Evolutionary conservation across 1,284 basidiomycete genomes (phyloP).

Genomic region (Leccinum pachyderme): DNA sequence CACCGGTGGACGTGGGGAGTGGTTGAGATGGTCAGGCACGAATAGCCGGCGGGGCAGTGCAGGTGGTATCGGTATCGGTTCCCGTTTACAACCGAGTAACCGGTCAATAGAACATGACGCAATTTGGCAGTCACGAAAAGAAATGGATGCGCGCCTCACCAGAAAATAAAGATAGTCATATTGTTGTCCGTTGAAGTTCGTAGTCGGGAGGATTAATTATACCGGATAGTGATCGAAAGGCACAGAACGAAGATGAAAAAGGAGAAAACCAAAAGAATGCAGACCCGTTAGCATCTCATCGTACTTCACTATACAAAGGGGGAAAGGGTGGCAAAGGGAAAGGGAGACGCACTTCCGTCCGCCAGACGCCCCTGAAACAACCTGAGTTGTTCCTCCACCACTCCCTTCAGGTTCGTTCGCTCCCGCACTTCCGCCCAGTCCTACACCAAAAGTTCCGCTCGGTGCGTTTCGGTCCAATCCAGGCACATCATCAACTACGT

Average conservation of each 20-base stretch:
- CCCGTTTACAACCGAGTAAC: constrained; percentile 10
- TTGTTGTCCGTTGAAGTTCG: constrained; percentile 3
- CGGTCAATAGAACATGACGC: neutral
- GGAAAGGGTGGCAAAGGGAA: neutral
- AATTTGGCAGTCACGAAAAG: neutral
- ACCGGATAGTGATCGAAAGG: neutral
- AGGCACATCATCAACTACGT: constrained; percentile 24
- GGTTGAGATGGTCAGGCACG: constrained; percentile 3
- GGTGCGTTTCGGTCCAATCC: constrained; percentile 7
- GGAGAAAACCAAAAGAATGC: neutral
- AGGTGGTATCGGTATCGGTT: constrained; percentile 11
- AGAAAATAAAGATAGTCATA: neutral
- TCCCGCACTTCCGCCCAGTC: neutral
- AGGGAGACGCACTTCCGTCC: constrained; percentile 27
- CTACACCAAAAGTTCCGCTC: neutral
- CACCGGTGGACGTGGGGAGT: constrained; percentile 7
- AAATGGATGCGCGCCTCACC: neutral
- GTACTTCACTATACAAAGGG: neutral
- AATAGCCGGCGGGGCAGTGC: constrained; percentile 18
- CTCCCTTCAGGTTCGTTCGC: constrained; percentile 6
- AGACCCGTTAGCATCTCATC: constrained; percentile 15
- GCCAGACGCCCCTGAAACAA: constrained; percentile 15
- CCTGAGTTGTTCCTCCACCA: constrained; percentile 10
- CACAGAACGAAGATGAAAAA: neutral
- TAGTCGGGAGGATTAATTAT: neutral